phyloP scores from a whole-genome alignment of 2,329 filamentous ascomycete species.

The Boeremia exigua region DNA sequence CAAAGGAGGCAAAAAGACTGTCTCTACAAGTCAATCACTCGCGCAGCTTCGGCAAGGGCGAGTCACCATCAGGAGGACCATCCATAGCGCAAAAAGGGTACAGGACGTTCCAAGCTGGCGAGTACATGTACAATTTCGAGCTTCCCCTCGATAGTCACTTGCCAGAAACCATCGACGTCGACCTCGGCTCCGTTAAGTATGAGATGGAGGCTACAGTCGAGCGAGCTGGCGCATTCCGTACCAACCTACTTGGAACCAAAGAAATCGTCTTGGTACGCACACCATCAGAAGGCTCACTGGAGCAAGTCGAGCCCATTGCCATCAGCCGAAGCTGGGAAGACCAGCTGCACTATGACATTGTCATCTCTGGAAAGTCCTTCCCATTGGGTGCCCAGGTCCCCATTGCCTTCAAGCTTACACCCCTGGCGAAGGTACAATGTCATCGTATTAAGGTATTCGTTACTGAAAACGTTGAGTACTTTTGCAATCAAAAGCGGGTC shows the following conservation, averaged over 20 bases:
- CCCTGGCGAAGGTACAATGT: constrained; percentile 89
- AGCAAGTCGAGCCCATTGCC: constrained; percentile 91
- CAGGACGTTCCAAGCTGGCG: constrained; percentile 79
- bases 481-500: constrained; percentile 82
- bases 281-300: constrained; percentile 84
- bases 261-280: constrained; percentile 85
- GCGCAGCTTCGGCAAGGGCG: constrained; percentile 83
- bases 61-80: constrained; percentile 62
- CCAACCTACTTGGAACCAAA: constrained; percentile 81
- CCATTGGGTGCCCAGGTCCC: constrained; percentile 86
- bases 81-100: constrained; percentile 78
- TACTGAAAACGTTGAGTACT: constrained; percentile 90
- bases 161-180: constrained; percentile 84
- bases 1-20: constrained; percentile 67
- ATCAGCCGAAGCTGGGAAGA: constrained; percentile 95
- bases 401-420: constrained; percentile 92
- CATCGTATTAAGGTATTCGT: constrained; percentile 91
- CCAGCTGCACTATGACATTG: constrained; percentile 92
- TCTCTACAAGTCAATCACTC: constrained; percentile 83
- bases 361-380: constrained; percentile 95
- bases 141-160: constrained; percentile 79
- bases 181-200: constrained; percentile 86
- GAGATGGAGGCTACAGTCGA: constrained; percentile 85
- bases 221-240: constrained; percentile 86
- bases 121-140: constrained; percentile 80